These are phyloP conservation scores for Penicillium sclerotiorum DNA, from an alignment of 2,329 filamentous ascomycete species.

Conservation along the genomic window DNA sequence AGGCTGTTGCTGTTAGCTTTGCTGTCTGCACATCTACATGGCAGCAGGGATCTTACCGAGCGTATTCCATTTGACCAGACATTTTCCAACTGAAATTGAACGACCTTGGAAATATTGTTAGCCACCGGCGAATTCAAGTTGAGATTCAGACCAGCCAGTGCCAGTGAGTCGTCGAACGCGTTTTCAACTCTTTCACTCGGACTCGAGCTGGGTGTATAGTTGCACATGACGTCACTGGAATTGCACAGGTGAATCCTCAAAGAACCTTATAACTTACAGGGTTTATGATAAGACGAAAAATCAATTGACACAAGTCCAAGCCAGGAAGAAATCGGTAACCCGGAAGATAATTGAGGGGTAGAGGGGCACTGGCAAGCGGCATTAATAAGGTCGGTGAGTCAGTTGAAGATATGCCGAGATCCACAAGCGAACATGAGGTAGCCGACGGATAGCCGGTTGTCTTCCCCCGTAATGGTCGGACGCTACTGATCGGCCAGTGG, in stretches of 20 bases:
- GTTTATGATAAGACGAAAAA: neutral
- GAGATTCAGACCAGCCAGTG: neutral
- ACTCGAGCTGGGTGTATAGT: neutral
- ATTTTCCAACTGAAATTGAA: neutral
- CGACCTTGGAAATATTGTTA: neutral
- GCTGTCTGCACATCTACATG: neutral
- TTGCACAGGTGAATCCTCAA: neutral
- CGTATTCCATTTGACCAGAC: conserved; percentile 7
- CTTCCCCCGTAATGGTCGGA: neutral
- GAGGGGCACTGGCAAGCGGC: neutral
- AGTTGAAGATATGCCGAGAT: conserved; percentile 5
- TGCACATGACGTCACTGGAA: neutral
- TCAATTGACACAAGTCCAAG: neutral
- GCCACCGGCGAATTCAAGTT: neutral
- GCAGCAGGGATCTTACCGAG: conserved; percentile 1
- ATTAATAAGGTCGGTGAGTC: neutral
- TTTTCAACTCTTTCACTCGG: neutral
- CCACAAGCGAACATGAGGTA: neutral
- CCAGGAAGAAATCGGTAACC: neutral
- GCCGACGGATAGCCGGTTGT: neutral
- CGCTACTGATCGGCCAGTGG: neutral
- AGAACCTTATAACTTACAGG: neutral
- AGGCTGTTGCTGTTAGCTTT: conserved; percentile 1
- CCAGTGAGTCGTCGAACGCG: neutral
- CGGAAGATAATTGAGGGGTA: neutral